Evolutionary conservation across 495 filamentous ascomycete genomes (phyloP).

Genomic region (Hypoxylon cercidicola): DNA sequence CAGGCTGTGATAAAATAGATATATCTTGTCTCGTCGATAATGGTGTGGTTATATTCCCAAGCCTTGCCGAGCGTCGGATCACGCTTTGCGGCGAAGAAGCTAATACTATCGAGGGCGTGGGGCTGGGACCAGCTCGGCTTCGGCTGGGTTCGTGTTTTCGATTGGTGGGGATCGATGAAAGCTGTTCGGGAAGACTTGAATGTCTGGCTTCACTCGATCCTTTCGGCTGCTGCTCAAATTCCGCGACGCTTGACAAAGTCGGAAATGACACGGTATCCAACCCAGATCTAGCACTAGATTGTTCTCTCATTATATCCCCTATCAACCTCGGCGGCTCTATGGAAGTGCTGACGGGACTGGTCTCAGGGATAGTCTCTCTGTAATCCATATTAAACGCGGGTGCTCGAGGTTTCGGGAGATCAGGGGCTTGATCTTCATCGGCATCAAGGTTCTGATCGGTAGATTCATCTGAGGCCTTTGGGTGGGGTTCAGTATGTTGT

Average conservation of each 20-base stretch:
- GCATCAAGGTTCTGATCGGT: conserved; percentile 8
- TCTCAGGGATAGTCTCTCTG: conserved; percentile 53
- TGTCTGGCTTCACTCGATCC: conserved; percentile 12
- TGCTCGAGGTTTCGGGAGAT: conserved; percentile 25
- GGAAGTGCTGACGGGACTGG: conserved; percentile 46
- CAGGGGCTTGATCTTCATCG: conserved; percentile 8
- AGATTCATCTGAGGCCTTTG: conserved; percentile 30
- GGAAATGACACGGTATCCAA: conserved; percentile 33
- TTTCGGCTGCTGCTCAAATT: conserved; percentile 2
- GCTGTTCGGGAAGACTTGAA: conserved; percentile 15
- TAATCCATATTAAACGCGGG: conserved; percentile 24
- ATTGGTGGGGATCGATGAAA: conserved; percentile 19
- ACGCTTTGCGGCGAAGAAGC: conserved; percentile 35
- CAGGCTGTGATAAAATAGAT: conserved; percentile 25
- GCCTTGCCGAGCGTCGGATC: conserved; percentile 24
- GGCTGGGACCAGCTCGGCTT: conserved; percentile 10
- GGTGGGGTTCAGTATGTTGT: conserved; percentile 36
- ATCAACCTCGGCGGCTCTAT: conserved; percentile 30
- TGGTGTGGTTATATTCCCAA: conserved; percentile 31
- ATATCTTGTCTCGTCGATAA: conserved; percentile 15
- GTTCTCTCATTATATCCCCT: conserved; percentile 34
- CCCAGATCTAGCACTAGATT: conserved; percentile 32
- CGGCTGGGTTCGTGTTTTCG: conserved; percentile 5
- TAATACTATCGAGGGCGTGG: conserved; percentile 38
- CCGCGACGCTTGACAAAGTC: conserved; percentile 12